Conservation (phyloP, 495 filamentous ascomycete species). For the Hypoxylon lienhwacheense region DNA sequence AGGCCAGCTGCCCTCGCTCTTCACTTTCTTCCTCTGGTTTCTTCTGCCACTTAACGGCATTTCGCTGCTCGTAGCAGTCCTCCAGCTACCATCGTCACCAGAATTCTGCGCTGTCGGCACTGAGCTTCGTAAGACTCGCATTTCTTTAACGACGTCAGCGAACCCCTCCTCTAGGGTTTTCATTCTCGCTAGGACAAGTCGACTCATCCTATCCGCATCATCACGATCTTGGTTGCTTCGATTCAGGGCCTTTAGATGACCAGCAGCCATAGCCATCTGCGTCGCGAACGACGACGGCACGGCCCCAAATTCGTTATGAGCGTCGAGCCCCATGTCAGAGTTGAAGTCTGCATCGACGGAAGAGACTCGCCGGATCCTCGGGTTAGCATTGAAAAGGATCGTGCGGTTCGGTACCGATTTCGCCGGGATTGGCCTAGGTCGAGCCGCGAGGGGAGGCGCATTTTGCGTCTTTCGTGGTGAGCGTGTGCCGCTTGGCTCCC, state of each 20-base stretch:
- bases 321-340: constrained; percentile 68
- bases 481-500: constrained; percentile 24
- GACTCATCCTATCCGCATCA: constrained; percentile 68
- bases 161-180: constrained; percentile 86
- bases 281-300: constrained; percentile 77
- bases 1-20: constrained; percentile 23
- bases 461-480: constrained; percentile 34
- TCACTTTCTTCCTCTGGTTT: constrained; percentile 1
- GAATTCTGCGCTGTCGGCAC: constrained; percentile 48
- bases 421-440: constrained; percentile 32
- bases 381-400: constrained; percentile 37
- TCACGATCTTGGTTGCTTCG: constrained; percentile 46
- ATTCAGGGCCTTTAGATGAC: constrained; percentile 44
- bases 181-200: constrained; percentile 88
- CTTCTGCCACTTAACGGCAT: constrained; percentile 26
- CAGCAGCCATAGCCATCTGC: constrained; percentile 72
- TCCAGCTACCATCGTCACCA: constrained; percentile 41
- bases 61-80: constrained; percentile 21
- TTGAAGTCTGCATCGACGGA: constrained; percentile 68
- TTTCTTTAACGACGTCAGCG: constrained; percentile 79
- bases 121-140: constrained; percentile 63
- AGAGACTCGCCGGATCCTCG: constrained; percentile 47
- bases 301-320: constrained; percentile 64
- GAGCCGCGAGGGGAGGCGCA: not conserved
- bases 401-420: constrained; percentile 37